These are phyloP conservation scores for Nitzschia sp. DNA, from an alignment of 108 stramenopile genomes.

Conservation along the genomic window DNA sequence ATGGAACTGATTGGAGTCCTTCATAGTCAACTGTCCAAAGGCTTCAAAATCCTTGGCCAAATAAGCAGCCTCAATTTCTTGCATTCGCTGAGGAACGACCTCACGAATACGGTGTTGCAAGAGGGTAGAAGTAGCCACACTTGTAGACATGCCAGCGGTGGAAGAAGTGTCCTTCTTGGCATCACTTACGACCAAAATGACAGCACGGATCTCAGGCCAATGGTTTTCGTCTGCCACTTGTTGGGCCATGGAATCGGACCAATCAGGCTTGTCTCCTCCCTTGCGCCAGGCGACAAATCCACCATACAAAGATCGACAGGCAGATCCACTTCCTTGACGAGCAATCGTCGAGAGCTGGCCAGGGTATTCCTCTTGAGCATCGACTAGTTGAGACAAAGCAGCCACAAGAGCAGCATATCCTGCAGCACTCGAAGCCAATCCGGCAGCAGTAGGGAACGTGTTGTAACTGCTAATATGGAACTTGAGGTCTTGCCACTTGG, in stretches of 20 bases:
- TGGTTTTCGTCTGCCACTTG: slow-evolving; percentile 88
- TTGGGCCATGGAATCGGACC: slow-evolving; percentile 87
- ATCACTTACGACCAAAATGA: slow-evolving; percentile 92
- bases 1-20: slow-evolving; percentile 97
- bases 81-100: slow-evolving; percentile 86
- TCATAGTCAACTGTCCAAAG: slow-evolving; percentile 95
- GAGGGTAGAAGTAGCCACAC: slow-evolving; percentile 82
- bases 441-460: slow-evolving; percentile 97
- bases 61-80: slow-evolving; percentile 85
- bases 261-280: slow-evolving; percentile 54
- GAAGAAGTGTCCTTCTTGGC: slow-evolving; percentile 94
- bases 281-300: slow-evolving; percentile 95
- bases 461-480: slow-evolving; percentile 90
- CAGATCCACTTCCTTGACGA: slow-evolving; percentile 91
- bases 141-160: slow-evolving; percentile 93
- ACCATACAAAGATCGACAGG: slow-evolving; percentile 94
- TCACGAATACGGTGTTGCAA: slow-evolving; percentile 79
- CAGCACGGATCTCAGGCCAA: slow-evolving; percentile 94
- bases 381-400: slow-evolving; percentile 75
- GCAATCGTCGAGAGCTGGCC: slow-evolving; percentile 92
- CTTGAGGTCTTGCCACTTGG: slow-evolving; percentile 67
- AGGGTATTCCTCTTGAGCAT: slow-evolving; percentile 72
- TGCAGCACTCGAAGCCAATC: slow-evolving; percentile 91
- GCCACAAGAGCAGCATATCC: slow-evolving; percentile 93
- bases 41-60: slow-evolving; percentile 83